A percentile compares a stretch with the other conserved stretches of the same genome.
These are phyloP conservation scores for Metschnikowia matae DNA, from an alignment of 805 yeast genomes.

Conservation along the genomic window DNA sequence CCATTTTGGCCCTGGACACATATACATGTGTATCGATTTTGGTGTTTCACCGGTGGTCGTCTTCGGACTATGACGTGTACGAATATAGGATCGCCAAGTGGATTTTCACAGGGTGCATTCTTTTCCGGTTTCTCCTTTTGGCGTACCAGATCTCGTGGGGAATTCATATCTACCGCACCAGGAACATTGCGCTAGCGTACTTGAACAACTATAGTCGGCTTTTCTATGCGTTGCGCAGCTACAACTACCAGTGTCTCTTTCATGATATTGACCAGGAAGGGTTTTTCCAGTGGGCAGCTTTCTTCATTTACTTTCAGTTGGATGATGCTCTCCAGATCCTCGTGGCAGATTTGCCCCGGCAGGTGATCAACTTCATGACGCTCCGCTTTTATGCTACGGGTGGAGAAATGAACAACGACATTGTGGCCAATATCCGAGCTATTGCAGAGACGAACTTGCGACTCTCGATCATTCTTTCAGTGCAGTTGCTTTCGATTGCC, in stretches of 20 bases:
- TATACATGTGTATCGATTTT: conserved; percentile 74
- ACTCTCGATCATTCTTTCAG: conserved; percentile 68
- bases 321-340: conserved; percentile 59
- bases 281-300: conserved; percentile 62
- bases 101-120: conserved; percentile 79
- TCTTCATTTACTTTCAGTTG: conserved; percentile 60
- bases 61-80: conserved; percentile 42
- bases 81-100: conserved; percentile 55
- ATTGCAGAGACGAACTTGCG: conserved; percentile 59
- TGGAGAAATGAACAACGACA: conserved; percentile 41
- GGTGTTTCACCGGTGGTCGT: conserved; percentile 69
- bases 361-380: conserved; percentile 76
- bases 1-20: conserved; percentile 61
- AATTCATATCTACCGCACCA: conserved; percentile 50
- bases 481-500: conserved; percentile 70
- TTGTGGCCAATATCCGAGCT: conserved; percentile 43
- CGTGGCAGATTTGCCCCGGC: conserved; percentile 84
- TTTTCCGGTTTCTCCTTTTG: conserved; percentile 59
- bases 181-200: conserved; percentile 66
- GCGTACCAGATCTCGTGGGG: conserved; percentile 59
- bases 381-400: conserved; percentile 48
- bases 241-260: conserved; percentile 68
- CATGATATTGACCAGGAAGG: conserved; percentile 61
- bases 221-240: conserved; percentile 51
- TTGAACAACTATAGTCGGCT: conserved; percentile 61